Percentiles rank a stretch among this genome's conserved stretches.
These are phyloP conservation scores for Cladophialophora psammophila DNA, from an alignment of 2,329 filamentous ascomycete genomes.

Conservation along the genomic window DNA sequence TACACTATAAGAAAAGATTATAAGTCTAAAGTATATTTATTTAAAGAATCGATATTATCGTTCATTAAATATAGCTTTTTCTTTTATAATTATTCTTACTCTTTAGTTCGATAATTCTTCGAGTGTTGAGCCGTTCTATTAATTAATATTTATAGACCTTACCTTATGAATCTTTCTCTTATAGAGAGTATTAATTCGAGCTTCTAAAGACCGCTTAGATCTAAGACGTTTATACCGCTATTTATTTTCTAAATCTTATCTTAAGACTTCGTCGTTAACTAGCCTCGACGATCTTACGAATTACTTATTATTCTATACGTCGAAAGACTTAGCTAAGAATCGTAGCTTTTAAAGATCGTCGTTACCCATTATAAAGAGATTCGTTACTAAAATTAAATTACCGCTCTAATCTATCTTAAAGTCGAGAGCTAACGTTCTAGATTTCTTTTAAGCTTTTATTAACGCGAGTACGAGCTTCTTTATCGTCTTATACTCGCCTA, in stretches of 20 bases:
- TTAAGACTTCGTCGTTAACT: not conserved
- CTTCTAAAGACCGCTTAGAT: not conserved
- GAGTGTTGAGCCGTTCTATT: not conserved
- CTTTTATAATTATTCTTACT: too few species aligned
- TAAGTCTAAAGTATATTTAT: too few species aligned
- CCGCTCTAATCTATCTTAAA: not conserved
- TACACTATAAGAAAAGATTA: too few species aligned
- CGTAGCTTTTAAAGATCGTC: not conserved
- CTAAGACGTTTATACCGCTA: not conserved
- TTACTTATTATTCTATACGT: not conserved
- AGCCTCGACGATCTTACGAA: not conserved
- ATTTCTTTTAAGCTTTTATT: not conserved
- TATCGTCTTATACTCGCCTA: not conserved
- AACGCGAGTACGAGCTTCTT: constrained; percentile 2
- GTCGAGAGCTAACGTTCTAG: not conserved
- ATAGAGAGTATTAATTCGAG: constrained; percentile 7
- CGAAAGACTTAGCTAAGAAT: not conserved
- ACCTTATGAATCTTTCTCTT: not conserved
- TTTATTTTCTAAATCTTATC: constrained; percentile 4
- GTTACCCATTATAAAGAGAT: not conserved
- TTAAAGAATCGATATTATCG: not conserved
- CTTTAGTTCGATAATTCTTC: not conserved
- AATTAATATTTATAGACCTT: not conserved
- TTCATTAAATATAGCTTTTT: not conserved
- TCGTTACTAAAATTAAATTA: not conserved